Conservation (phyloP, 306 rosid genomes). For the Prunus mira region DNA sequence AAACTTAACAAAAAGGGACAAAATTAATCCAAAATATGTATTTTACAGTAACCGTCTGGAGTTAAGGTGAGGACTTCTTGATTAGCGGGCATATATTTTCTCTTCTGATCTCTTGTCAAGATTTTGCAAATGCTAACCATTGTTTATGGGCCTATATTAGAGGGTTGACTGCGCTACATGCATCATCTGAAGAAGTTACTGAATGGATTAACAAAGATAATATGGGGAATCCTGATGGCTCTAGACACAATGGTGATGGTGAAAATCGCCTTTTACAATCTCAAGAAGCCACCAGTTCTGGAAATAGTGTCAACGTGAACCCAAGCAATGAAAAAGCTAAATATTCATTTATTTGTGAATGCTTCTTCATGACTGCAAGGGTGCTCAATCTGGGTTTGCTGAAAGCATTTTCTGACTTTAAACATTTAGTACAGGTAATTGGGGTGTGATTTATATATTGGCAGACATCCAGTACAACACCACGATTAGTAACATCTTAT, state of each 20-base stretch:
- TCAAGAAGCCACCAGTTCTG: slow-evolving; percentile 88
- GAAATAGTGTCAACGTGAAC: slow-evolving; percentile 42
- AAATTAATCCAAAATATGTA: slow-evolving; percentile 87
- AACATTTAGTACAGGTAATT: slow-evolving; percentile 92
- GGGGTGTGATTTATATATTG: slow-evolving; percentile 8
- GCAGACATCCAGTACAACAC: slow-evolving; percentile 12
- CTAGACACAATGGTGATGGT: slow-evolving; percentile 33
- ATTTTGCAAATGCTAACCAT: slow-evolving; percentile 30
- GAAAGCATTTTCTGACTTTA: slow-evolving; percentile 93
- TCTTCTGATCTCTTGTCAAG: slow-evolving; percentile 18
- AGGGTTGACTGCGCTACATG: slow-evolving; percentile 95
- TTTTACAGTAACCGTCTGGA: slow-evolving; percentile 71
- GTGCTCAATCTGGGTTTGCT: slow-evolving; percentile 92
- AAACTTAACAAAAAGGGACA: slow-evolving; percentile 78
- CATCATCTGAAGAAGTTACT: slow-evolving; percentile 89
- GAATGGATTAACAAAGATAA: slow-evolving; percentile 68
- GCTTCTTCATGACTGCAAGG: slow-evolving; percentile 99
- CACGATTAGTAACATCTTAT: slow-evolving; percentile 11
- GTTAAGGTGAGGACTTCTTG: slow-evolving; percentile 57
- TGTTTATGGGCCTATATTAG: slow-evolving; percentile 44
- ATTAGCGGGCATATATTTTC: slow-evolving; percentile 8
- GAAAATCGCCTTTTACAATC: slow-evolving; percentile 76
- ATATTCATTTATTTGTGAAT: slow-evolving; percentile 90
- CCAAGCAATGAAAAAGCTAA: slow-evolving; percentile 51
- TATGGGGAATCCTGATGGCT: slow-evolving; percentile 31